Evolutionary conservation across 169 alveolate genomes (phyloP).

Genomic region (Plasmodium reichenowi): DNA sequence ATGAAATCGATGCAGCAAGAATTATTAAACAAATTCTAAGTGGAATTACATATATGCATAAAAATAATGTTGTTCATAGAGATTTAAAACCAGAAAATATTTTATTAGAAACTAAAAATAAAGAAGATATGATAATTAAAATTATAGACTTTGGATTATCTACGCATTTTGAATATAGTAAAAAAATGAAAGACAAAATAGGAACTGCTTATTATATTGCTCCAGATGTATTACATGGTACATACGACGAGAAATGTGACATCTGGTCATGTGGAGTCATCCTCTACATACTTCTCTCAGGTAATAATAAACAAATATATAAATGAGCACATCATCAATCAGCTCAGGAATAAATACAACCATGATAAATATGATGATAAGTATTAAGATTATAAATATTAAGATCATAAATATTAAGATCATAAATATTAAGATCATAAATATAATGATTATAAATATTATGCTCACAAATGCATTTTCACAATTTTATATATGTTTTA

Average conservation of each 20-base stretch:
- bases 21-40: slow-evolving; percentile 92
- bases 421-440: no score
- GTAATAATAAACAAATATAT: slow-evolving; percentile 17
- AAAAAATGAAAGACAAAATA: slow-evolving; percentile 93
- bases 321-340: slow-evolving; percentile 6
- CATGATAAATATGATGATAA: no score
- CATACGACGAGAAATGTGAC: slow-evolving; percentile 93
- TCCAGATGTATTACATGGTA: slow-evolving; percentile 92
- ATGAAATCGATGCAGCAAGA: slow-evolving; percentile 94
- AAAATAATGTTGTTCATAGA: slow-evolving; percentile 91
- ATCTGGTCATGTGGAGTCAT: slow-evolving; percentile 94
- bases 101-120: slow-evolving; percentile 89
- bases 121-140: slow-evolving; percentile 90
- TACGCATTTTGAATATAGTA: slow-evolving; percentile 90
- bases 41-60: slow-evolving; percentile 94
- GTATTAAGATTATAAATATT: no score
- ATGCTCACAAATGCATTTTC: no score
- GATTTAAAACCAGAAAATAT: slow-evolving; percentile 93
- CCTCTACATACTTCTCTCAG: slow-evolving; percentile 90
- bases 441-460: no score
- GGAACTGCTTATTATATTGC: slow-evolving; percentile 97
- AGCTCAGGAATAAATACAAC: no score
- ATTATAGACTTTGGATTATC: slow-evolving; percentile 97
- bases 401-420: no score
- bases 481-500: no score